A percentile compares a stretch with the other conserved stretches of the same genome.
These are phyloP conservation scores for Polytrichum formosum DNA, from an alignment of 225 moss, liverwort and hornwort genomes.

Conservation along the genomic window DNA sequence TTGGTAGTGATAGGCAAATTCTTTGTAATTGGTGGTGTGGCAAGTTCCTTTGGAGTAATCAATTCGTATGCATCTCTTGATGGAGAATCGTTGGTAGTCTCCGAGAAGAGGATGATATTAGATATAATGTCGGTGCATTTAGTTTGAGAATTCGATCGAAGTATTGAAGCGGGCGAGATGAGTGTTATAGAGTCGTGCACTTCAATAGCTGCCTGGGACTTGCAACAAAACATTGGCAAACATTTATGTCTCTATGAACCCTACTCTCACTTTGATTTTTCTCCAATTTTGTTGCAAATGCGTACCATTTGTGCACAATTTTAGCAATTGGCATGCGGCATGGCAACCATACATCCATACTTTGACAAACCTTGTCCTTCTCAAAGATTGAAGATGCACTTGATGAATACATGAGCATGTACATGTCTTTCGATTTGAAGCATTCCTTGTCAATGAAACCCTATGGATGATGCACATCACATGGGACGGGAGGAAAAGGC, in stretches of 20 bases:
- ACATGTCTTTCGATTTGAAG: no score
- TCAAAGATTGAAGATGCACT: no score
- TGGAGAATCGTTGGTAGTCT: neutral
- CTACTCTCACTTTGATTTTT: conserved; percentile 23
- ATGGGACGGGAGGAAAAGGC: no score
- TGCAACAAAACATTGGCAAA: conserved; percentile 60
- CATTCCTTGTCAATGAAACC: no score
- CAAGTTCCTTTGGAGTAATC: neutral
- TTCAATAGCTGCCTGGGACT: conserved; percentile 42
- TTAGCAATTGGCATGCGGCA: no score
- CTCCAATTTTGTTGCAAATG: conserved; percentile 12
- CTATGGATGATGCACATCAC: no score
- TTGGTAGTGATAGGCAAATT: conserved; percentile 4
- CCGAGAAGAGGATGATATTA: neutral
- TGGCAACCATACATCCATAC: conserved; percentile 24
- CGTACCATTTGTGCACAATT: conserved; percentile 10
- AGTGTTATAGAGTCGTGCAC: conserved; percentile 24
- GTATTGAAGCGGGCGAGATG: conserved; percentile 18
- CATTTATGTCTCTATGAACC: conserved; percentile 7
- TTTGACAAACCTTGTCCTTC: conserved; percentile 6
- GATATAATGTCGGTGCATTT: conserved; percentile 8
- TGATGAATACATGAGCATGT: no score
- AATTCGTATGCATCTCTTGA: no score
- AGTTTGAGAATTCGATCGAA: conserved; percentile 14
- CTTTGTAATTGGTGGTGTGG: conserved; percentile 10